A percentile compares a stretch with the other conserved stretches of the same genome.
These are phyloP conservation scores for Boletus eberwhitei DNA, from an alignment of 768 basidiomycete species.

Conservation along the genomic window DNA sequence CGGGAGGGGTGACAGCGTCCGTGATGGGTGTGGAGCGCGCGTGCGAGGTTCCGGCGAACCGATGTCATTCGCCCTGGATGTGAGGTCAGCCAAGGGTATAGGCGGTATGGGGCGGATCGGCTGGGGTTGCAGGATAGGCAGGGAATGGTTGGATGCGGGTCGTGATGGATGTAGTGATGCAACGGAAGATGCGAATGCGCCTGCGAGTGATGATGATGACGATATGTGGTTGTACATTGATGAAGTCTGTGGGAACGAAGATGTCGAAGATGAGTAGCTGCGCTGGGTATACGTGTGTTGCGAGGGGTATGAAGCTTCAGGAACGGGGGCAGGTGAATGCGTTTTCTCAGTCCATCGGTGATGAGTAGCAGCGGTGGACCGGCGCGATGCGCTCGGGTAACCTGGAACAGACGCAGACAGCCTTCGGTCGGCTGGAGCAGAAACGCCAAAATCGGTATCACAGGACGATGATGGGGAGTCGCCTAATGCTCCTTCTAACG, in stretches of 20 bases:
- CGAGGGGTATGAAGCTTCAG: slow-evolving; percentile 17
- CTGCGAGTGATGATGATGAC: slow-evolving; percentile 26
- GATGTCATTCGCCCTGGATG: slow-evolving; percentile 20
- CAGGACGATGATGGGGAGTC: slow-evolving; percentile 18
- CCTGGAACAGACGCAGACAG: slow-evolving; percentile 33
- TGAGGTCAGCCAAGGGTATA: slow-evolving; percentile 30
- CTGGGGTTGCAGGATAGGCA: slow-evolving; percentile 33
- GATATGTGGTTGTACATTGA: slow-evolving; percentile 19
- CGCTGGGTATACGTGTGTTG: slow-evolving; percentile 25
- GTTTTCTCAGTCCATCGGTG: slow-evolving; percentile 19
- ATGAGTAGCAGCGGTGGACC: slow-evolving; percentile 4
- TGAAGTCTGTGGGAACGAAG: slow-evolving; percentile 19
- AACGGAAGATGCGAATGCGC: slow-evolving; percentile 23
- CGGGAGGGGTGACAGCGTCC: slow-evolving; percentile 28
- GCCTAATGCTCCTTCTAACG: slow-evolving; percentile 32
- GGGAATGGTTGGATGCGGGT: slow-evolving; percentile 3
- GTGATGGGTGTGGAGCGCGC: slow-evolving; percentile 2
- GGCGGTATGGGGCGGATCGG: slow-evolving; percentile 35
- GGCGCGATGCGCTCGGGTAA: slow-evolving; percentile 26
- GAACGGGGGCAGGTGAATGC: slow-evolving; percentile 9
- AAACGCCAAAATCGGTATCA: slow-evolving; percentile 2
- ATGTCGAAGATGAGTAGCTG: slow-evolving; percentile 15
- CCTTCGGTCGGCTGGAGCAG: slow-evolving; percentile 25
- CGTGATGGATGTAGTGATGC: slow-evolving; percentile 15
- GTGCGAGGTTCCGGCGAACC: background rate